Evolutionary conservation across 73 alveolate species (phyloP).

Genomic region (Paramecium sonneborni): DNA sequence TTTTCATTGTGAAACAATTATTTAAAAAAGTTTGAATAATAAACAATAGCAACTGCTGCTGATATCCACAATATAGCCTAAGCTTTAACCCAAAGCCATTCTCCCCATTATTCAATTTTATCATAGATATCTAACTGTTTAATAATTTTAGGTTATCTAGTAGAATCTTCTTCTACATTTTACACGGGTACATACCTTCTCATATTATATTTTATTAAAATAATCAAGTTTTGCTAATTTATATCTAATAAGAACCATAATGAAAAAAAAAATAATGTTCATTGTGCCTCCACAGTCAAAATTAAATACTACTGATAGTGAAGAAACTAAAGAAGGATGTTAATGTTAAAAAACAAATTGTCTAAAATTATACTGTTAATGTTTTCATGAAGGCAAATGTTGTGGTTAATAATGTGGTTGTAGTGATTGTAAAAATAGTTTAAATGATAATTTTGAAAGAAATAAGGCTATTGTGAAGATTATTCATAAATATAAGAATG

Average conservation of each 20-base stretch:
- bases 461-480: neutral
- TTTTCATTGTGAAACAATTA: conserved; percentile 30
- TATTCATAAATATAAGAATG: neutral
- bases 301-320: neutral
- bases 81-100: conserved; percentile 37
- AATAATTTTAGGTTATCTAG: neutral
- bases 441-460: neutral
- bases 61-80: conserved; percentile 12
- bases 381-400: neutral
- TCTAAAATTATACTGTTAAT: neutral
- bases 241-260: neutral
- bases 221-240: neutral
- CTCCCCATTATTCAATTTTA: conserved; percentile 40
- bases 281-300: neutral
- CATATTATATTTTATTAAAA: neutral
- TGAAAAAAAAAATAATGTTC: neutral
- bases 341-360: neutral
- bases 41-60: neutral
- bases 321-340: neutral
- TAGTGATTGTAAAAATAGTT: neutral
- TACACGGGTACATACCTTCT: conserved; percentile 33
- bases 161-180: neutral
- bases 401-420: neutral
- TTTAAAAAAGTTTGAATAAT: conserved; percentile 28
- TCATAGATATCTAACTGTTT: conserved; percentile 7